Evolutionary conservation across 2,329 filamentous ascomycete species (phyloP).

Genomic region (Ceratocystiopsis minuta): DNA sequence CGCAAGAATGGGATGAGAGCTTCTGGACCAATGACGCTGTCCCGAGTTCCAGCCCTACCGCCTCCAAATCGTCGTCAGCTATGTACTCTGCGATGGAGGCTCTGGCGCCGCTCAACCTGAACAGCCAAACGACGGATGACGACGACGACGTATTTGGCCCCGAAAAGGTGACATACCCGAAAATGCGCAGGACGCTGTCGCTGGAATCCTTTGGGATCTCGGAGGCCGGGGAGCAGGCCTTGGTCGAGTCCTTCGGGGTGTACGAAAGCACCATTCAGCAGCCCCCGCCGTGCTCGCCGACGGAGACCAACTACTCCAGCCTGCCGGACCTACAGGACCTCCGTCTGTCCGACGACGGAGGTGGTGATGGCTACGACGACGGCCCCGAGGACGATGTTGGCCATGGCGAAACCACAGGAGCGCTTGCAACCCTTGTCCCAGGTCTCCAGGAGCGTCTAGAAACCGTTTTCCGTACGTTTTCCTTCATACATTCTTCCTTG

Average conservation of each 20-base stretch:
- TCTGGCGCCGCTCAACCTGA: neutral
- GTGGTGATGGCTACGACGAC: neutral
- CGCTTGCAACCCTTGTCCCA: neutral
- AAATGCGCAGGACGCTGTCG: neutral
- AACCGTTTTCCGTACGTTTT: constrained; percentile 23
- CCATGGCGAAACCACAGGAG: too few species aligned
- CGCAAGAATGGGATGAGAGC: neutral
- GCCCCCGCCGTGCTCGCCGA: neutral
- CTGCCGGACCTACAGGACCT: constrained; percentile 4
- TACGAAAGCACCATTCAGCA: neutral
- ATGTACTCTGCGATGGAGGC: constrained; percentile 6
- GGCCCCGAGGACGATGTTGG: too few species aligned
- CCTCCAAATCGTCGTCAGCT: constrained; percentile 1
- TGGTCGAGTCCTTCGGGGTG: constrained; percentile 1
- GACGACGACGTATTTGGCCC: neutral
- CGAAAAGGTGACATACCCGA: neutral
- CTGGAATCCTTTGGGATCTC: constrained; percentile 5
- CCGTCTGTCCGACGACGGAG: neutral
- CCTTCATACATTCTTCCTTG: neutral
- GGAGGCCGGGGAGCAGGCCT: constrained; percentile 1
- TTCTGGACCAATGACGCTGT: neutral
- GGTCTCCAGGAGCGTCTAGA: constrained; percentile 14
- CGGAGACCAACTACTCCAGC: constrained; percentile 5
- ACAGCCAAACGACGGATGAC: constrained; percentile 1
- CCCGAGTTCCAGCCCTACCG: neutral